Evolutionary conservation across 805 yeast species (phyloP), one percentile per base, ranked within the genome.

Genomic region (Metschnikowia dekortorum): DNA sequence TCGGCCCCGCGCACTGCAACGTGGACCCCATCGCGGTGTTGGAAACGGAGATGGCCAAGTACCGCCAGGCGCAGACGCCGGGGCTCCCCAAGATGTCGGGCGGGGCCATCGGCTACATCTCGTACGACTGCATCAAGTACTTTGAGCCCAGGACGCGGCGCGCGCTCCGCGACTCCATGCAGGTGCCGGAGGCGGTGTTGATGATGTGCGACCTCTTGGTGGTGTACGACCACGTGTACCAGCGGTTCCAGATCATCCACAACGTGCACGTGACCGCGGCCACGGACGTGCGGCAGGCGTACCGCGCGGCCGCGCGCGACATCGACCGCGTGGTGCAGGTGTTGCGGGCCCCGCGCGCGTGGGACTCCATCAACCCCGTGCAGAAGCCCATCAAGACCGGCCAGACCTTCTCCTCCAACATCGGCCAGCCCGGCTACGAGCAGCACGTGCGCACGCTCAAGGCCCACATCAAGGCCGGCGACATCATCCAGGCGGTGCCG

Each of bases 401-500:
- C 61, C 92, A 87, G 65, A 73, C 77, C 2, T 92, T 89, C 68
- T 79, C 83, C 9, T 90, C 97, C 8, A 94, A 94, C 67, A 82
- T 92, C 55, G 99, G 98, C 43, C 87, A 89, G 71, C 87, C 83
- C 50, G 99, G 99, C 45, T 94, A 94, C 66, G 96, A 94, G 69
- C 61, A 61, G 31, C 96, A 89, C 67, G 99, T 94, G 37, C 66
- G 73, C 10, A 76, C 68, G 11, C 78, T 94, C 62, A 90, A 90
- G 63, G 69, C 80, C 39, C 97, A 92, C 63, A 94, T 94, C 60
- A 70, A 84, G 60, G 81, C 82, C 58, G 99, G 99, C 52, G 98
- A 94, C 63, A 89, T 94, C 51, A 87, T 94, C 71, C 99, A 94
- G 70, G 97, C 96, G 1, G 99, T 94, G 26, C 99, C 99, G 6